Evolutionary conservation across 257 asterid genomes (phyloP), one percentile per base, ranked within the genome.

Genomic region (Jaltomata sinuosa): DNA sequence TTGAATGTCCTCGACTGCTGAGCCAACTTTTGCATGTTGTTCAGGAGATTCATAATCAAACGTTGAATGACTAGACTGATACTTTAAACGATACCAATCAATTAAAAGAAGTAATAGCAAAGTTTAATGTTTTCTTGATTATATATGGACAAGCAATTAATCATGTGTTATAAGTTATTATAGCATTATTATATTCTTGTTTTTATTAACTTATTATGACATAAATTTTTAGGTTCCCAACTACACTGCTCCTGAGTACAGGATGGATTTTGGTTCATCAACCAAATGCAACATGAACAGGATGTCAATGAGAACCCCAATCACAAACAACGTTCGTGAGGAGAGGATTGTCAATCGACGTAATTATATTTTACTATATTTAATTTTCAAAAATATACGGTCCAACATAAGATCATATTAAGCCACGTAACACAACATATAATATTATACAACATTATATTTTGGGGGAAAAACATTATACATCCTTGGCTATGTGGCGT

Each of bases 321-420:
- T 87, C 82, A 78, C 89, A 31, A 88, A 74, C 69, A 89, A 32
- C 81, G 47, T 93, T 0, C 94, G 86, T 2, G 59, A 74, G 65
- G 94, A 82, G 22, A 89, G 94, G 87, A 85, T 87, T 72, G 91
- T 90, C 3, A 92, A 91, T 65, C 93, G 94, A 69, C 97, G 98
- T 94, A 55, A 5, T 92, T 81, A 11, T 29, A 31, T 71, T 68
- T 45, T 18, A 1, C 18, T 49, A 14, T 4, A 52, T 16, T 11
- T 59, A 57, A 22, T 22, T 59, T 59, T 11, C 1, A 57, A 22
- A 57, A 22, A 59, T 61, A 12, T 27, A 62, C 1, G 5, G 12
- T 15, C 6, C 21, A 27, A 27, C 21, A 27, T 62, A 62, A 62
- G 14, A 27, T n/a, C n/a, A n/a, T 62, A 62, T 62, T 62, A 62